Evolutionary conservation across 345 rosid species (phyloP).

Genomic region (Geranium brycei): DNA sequence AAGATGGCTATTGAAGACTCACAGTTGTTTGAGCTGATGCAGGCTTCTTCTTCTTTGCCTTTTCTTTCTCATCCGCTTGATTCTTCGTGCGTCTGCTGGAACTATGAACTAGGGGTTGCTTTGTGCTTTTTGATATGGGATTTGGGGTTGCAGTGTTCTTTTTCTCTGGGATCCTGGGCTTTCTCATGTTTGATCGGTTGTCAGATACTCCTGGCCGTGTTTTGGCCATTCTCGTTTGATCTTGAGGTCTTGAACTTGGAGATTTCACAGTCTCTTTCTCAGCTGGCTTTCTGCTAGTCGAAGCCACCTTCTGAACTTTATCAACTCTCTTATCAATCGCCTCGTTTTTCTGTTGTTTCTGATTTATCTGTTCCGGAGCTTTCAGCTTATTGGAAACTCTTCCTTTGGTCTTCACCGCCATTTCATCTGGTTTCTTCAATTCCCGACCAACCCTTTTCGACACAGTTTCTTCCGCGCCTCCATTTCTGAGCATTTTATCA

Average conservation of each 20-base stretch:
- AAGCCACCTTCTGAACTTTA: slow-evolving; percentile 20
- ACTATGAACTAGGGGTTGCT: slow-evolving; percentile 6
- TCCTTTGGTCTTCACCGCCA: slow-evolving; percentile 9
- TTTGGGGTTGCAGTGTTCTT: slow-evolving; percentile 7
- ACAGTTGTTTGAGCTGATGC: slow-evolving; percentile 12
- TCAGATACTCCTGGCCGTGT: slow-evolving; percentile 23
- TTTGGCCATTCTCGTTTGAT: slow-evolving; percentile 23
- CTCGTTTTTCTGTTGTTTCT: slow-evolving; percentile 19
- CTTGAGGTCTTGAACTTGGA: slow-evolving; percentile 25
- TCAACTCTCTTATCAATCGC: slow-evolving; percentile 17
- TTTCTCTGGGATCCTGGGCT: slow-evolving; percentile 13
- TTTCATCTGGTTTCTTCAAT: background rate
- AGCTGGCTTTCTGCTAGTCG: slow-evolving; percentile 17
- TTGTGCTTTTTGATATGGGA: slow-evolving; percentile 14
- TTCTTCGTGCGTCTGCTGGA: slow-evolving; percentile 17
- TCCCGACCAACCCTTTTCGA: background rate
- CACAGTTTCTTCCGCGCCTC: slow-evolving; percentile 4
- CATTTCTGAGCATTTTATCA: slow-evolving; percentile 9
- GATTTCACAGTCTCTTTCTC: slow-evolving; percentile 24
- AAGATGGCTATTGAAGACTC: slow-evolving; percentile 10
- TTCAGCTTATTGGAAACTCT: slow-evolving; percentile 23
- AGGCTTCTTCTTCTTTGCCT: slow-evolving; percentile 8
- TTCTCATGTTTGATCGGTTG: slow-evolving; percentile 16
- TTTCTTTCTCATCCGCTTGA: slow-evolving; percentile 15
- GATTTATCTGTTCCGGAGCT: slow-evolving; percentile 12